Percentiles rank a stretch among this genome's conserved stretches.
These are phyloP conservation scores for Setaria viridis DNA, from an alignment of 202 grass and related monocot species.

Conservation along the genomic window DNA sequence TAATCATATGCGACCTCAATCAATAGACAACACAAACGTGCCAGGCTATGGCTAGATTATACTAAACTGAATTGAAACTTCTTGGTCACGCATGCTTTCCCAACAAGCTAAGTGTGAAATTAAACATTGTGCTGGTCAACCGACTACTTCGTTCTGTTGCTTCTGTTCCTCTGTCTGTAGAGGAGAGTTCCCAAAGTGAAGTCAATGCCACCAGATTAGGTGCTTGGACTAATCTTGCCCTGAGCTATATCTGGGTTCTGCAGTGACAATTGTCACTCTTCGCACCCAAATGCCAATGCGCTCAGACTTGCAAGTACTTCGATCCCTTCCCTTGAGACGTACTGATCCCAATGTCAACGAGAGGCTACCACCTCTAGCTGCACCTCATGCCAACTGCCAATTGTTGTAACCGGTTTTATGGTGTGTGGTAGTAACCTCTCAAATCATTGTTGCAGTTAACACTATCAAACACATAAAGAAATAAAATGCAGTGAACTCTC, in stretches of 20 bases:
- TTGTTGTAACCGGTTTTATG: constrained; percentile 12
- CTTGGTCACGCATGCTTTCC: neutral
- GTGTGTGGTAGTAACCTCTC: neutral
- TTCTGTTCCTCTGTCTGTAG: neutral
- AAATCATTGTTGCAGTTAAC: neutral
- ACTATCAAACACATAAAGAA: neutral
- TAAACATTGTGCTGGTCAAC: neutral
- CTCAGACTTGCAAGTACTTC: neutral
- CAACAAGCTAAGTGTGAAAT: neutral
- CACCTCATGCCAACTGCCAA: neutral
- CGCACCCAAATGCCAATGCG: neutral
- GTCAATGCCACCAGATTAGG: neutral
- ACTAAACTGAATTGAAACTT: neutral
- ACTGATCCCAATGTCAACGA: neutral
- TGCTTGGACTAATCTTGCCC: neutral
- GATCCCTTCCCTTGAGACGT: too few species aligned
- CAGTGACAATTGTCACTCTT: neutral
- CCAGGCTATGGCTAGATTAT: neutral
- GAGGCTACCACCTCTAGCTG: too few species aligned
- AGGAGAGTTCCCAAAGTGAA: neutral
- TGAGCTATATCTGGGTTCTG: neutral
- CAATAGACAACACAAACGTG: neutral
- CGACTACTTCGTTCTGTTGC: neutral
- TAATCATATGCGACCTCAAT: neutral
- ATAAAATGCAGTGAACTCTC: neutral